Percentiles rank a stretch among this genome's conserved stretches.
These are phyloP conservation scores for Apiospora saccharicola DNA, from an alignment of 2,329 filamentous ascomycete genomes.

Conservation along the genomic window DNA sequence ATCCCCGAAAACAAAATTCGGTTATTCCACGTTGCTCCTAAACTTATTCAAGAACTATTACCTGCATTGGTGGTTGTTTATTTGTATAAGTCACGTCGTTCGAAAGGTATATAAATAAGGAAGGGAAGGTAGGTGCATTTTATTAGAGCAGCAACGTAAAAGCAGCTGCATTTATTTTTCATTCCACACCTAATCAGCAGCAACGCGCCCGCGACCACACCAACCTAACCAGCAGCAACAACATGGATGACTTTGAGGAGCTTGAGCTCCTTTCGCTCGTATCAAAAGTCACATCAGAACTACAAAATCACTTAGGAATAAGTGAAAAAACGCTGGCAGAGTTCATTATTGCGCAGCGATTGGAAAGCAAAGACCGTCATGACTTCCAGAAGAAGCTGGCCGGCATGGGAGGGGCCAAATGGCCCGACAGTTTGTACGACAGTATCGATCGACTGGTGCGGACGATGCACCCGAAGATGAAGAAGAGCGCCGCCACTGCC, in stretches of 20 bases:
- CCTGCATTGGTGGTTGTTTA: too few species aligned
- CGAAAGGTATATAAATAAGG: not conserved
- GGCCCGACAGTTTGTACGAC: constrained; percentile 85
- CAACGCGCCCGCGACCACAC: not conserved
- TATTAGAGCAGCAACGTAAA: not conserved
- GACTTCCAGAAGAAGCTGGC: constrained; percentile 81
- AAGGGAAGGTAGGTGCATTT: not conserved
- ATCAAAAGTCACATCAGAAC: constrained; percentile 90
- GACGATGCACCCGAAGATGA: constrained; percentile 92
- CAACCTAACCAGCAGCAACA: not conserved
- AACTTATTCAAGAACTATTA: too few species aligned
- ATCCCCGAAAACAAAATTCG: too few species aligned
- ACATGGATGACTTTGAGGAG: constrained; percentile 89
- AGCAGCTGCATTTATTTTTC: not conserved
- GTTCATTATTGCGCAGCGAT: constrained; percentile 91
- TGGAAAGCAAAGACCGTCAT: constrained; percentile 72
- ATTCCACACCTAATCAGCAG: not conserved
- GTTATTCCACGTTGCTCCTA: too few species aligned
- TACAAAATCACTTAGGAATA: constrained; percentile 92
- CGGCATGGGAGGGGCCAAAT: constrained; percentile 78
- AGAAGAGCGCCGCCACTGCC: constrained; percentile 49
- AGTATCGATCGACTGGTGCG: constrained; percentile 89
- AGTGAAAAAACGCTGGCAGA: constrained; percentile 95
- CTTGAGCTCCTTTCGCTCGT: constrained; percentile 94
- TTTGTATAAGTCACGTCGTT: not conserved